Conservation (phyloP, 306 rosid genomes). For the Sophora flavescens region DNA sequence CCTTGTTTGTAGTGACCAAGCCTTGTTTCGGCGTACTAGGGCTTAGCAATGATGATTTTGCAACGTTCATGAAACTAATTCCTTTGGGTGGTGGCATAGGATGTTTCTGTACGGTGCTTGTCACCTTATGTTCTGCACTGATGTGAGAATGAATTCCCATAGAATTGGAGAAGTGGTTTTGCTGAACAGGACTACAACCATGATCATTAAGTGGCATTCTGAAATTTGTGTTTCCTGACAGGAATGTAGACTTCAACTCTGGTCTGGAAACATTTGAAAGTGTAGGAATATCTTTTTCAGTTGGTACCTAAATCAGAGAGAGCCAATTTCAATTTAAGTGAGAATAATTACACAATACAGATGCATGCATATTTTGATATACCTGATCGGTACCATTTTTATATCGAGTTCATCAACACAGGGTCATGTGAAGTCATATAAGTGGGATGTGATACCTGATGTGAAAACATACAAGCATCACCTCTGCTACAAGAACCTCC, state of each 20-base stretch:
- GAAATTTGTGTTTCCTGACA: conserved; percentile 46
- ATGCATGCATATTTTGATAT: conserved; percentile 17
- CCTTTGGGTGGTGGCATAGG: conserved; percentile 57
- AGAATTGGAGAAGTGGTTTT: conserved; percentile 42
- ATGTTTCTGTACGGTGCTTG: conserved; percentile 45
- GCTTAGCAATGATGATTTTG: conserved; percentile 45
- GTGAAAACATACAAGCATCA: conserved; percentile 74
- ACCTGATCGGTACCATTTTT: not conserved
- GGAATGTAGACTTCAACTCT: conserved; percentile 50
- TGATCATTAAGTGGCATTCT: conserved; percentile 46
- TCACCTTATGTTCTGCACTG: conserved; percentile 43
- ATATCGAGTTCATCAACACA: not conserved
- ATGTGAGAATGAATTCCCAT: conserved; percentile 42
- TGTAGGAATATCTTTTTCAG: conserved; percentile 53
- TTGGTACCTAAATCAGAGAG: conserved; percentile 55
- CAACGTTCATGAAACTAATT: conserved; percentile 60
- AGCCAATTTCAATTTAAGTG: conserved; percentile 26
- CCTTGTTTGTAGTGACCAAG: conserved; percentile 43
- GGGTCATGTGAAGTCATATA: conserved; percentile 16
- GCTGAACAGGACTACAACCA: conserved; percentile 43
- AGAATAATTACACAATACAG: not conserved
- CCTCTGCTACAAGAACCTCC: conserved; percentile 82
- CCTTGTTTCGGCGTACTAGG: conserved; percentile 49
- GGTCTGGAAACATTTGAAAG: conserved; percentile 51
- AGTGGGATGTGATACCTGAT: conserved; percentile 66